These are phyloP conservation scores for Gossypium rotundifolium DNA, from an alignment of 345 rosid genomes.

Conservation along the genomic window DNA sequence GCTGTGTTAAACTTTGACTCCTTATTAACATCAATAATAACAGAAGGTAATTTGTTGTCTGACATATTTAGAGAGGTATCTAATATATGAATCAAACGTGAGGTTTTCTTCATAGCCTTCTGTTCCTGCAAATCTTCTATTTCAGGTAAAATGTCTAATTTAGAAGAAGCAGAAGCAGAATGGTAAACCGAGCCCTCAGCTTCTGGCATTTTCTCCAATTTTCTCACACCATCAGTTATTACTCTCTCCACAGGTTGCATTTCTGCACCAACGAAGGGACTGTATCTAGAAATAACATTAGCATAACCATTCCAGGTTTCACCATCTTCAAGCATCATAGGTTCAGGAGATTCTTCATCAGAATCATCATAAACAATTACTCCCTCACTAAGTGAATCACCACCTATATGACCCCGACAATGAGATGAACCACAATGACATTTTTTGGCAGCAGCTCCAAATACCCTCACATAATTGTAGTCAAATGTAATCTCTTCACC, in stretches of 20 bases:
- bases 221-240: conserved; percentile 19
- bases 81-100: conserved; percentile 8
- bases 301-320: conserved; percentile 37
- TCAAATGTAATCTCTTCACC: conserved; percentile 94
- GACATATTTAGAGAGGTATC: conserved; percentile 27
- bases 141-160: conserved; percentile 25
- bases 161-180: conserved; percentile 28
- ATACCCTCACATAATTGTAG: conserved; percentile 95
- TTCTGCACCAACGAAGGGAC: conserved; percentile 26
- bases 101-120: conserved; percentile 25
- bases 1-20: conserved; percentile 33
- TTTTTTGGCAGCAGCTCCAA: conserved; percentile 98
- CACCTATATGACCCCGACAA: conserved; percentile 94
- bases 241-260: conserved; percentile 22
- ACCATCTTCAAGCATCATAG: conserved; percentile 73
- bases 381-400: conserved; percentile 77
- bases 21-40: conserved; percentile 27
- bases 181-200: conserved; percentile 26
- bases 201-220: conserved; percentile 19
- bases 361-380: conserved; percentile 89
- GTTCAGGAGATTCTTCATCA: conserved; percentile 95
- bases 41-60: conserved; percentile 33
- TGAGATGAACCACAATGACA: conserved; percentile 84
- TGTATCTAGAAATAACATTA: conserved; percentile 23
- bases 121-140: conserved; percentile 30